These are phyloP conservation scores for Amauroascus verrucosus DNA, from an alignment of 2,329 filamentous ascomycete genomes.

Conservation along the genomic window DNA sequence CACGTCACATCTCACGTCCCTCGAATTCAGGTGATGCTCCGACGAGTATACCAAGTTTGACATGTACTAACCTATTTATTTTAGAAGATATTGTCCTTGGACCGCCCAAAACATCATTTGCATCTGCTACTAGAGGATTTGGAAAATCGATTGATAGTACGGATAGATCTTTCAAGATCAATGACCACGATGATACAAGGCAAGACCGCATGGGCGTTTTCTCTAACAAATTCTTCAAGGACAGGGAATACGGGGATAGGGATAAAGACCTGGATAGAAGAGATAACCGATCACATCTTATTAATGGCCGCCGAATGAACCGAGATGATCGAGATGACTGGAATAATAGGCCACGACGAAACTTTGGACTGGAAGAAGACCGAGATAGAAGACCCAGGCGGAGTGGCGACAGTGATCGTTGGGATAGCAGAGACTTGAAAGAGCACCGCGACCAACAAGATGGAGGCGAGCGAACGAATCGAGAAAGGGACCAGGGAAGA, in stretches of 20 bases:
- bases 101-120: slow-evolving; percentile 71
- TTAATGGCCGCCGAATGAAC: slow-evolving; percentile 28
- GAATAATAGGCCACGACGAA: slow-evolving; percentile 32
- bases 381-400: slow-evolving; percentile 32
- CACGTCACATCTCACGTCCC: slow-evolving; percentile 38
- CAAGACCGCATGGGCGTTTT: slow-evolving; percentile 52
- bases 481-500: slow-evolving; percentile 46
- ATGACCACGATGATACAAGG: slow-evolving; percentile 46
- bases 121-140: slow-evolving; percentile 56
- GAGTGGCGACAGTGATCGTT: slow-evolving; percentile 36
- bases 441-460: slow-evolving; percentile 50
- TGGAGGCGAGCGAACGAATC: slow-evolving; percentile 40
- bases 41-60: slow-evolving; percentile 14
- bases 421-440: slow-evolving; percentile 35
- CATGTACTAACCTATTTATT: slow-evolving; percentile 23
- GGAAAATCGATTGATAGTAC: slow-evolving; percentile 39
- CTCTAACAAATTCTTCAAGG: slow-evolving; percentile 40
- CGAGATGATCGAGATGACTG: slow-evolving; percentile 34
- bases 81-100: slow-evolving; percentile 73
- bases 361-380: slow-evolving; percentile 32
- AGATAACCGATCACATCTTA: slow-evolving; percentile 26
- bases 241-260: slow-evolving; percentile 20
- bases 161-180: slow-evolving; percentile 38
- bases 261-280: slow-evolving; percentile 28
- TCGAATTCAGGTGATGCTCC: slow-evolving; percentile 36